These are phyloP conservation scores for Blastobotrys buckinghamii DNA, from an alignment of 1,139 yeast genomes.

Conservation along the genomic window DNA sequence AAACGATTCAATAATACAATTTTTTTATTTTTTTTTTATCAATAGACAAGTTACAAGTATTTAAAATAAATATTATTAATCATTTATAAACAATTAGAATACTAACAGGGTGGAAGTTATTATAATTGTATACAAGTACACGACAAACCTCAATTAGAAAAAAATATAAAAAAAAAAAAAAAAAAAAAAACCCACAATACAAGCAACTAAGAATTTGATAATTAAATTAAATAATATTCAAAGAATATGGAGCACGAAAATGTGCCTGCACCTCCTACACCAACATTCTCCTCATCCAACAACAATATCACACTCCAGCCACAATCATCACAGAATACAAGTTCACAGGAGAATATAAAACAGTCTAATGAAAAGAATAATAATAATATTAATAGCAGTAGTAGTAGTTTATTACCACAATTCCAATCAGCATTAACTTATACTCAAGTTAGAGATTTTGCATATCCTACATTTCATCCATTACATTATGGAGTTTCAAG, in stretches of 20 bases:
- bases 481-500: conserved; percentile 50
- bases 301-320: not conserved
- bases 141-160: too few relatives aligned
- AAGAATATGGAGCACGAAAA: not conserved
- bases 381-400: not conserved
- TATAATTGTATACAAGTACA: too few relatives aligned
- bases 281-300: not conserved
- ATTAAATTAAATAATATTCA: not conserved
- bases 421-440: conserved; percentile 32
- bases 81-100: too few relatives aligned
- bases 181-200: not conserved
- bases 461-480: conserved; percentile 62
- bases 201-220: not conserved
- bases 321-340: not conserved
- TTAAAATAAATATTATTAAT: too few relatives aligned
- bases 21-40: too few relatives aligned
- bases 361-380: too few relatives aligned
- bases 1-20: too few relatives aligned
- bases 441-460: conserved; percentile 66
- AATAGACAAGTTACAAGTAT: too few relatives aligned
- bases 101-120: too few relatives aligned
- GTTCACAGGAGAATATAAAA: too few relatives aligned
- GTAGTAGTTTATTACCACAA: conserved; percentile 22
- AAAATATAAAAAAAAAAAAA: too few relatives aligned
- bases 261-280: not conserved